A percentile compares a stretch with the other conserved stretches of the same genome.
Conservation (phyloP, 2,329 filamentous ascomycete genomes). For the Phyllachora maydis region DNA sequence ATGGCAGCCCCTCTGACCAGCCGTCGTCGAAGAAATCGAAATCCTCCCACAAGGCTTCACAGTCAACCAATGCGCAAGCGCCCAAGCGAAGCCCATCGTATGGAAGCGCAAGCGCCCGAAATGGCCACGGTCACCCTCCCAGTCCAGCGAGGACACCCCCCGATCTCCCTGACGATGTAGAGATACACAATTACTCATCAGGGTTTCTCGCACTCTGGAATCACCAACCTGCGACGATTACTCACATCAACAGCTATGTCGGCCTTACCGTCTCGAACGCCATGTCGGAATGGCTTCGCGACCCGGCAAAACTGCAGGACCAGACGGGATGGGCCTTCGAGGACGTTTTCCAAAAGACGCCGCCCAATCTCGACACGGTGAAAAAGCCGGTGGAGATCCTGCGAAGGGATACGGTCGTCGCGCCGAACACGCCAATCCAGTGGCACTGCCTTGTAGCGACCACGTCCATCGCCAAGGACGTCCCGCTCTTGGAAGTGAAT, state of each 20-base stretch:
- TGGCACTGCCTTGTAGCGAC: slow-evolving; percentile 46
- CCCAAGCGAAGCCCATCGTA: slow-evolving; percentile 44
- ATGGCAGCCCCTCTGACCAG: slow-evolving; percentile 20
- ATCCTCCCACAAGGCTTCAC: slow-evolving; percentile 57
- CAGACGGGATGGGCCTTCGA: slow-evolving; percentile 43
- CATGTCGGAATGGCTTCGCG: slow-evolving; percentile 59
- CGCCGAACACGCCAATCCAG: slow-evolving; percentile 33
- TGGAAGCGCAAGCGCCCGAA: slow-evolving; percentile 36
- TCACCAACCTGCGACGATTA: slow-evolving; percentile 33
- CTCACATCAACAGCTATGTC: slow-evolving; percentile 57
- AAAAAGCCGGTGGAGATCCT: slow-evolving; percentile 20
- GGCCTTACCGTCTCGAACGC: slow-evolving; percentile 56
- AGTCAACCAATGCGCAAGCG: slow-evolving; percentile 51
- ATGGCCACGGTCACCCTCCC: slow-evolving; percentile 35
- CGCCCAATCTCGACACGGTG: slow-evolving; percentile 19
- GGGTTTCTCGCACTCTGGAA: slow-evolving; percentile 61
- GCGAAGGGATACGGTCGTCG: no score
- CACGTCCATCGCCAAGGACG: slow-evolving; percentile 30
- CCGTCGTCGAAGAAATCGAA: slow-evolving; percentile 58
- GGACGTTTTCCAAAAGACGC: slow-evolving; percentile 46
- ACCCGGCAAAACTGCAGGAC: slow-evolving; percentile 44
- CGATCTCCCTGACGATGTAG: slow-evolving; percentile 39
- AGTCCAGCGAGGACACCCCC: slow-evolving; percentile 64
- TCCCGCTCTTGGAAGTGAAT: slow-evolving; percentile 50
- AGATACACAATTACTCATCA: slow-evolving; percentile 48